Base-by-base conservation (phyloP, 352 stramenopile species). In the Phytophthora pinifolia region DNA sequence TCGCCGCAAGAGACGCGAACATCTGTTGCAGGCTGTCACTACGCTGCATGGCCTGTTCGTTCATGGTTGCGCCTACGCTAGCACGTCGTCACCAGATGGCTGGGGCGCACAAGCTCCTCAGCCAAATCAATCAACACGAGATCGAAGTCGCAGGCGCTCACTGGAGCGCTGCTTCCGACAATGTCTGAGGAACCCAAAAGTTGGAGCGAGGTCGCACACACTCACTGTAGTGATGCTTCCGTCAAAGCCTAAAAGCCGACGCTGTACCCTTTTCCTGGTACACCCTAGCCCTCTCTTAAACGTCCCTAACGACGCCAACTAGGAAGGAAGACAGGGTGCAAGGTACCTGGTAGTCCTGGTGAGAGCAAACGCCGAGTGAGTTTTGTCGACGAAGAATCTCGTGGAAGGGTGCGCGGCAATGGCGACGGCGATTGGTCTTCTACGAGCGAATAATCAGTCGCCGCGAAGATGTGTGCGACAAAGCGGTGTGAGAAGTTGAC, bases 51-150 rank as follows among this genome's bases (percentile, higher is more conserved):
- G 47, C 4, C 22, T 13, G 1, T 47, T 46, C 47, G 9, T 47
- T 37, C 37, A 56, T 47, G 7, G 3, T 56, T 44, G 48, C 37
- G 35, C 48, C 36, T 56, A 41, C 37, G 29, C 48, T 20, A 17
- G 5, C 22, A 39, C 25, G 35, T 56, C 37, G 13, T 45, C 25
- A 34, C 12, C 38, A 47, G 37, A 39, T 45, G 48, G 4, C 22
- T 18, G 29, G 13, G 47, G 36, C 33, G 37, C 29, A 27, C 37
- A 37, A 42, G 12, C 17, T 33, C 37, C 33, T 18, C 7, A 47
- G 22, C 32, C 48, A 42, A 47, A 56, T 45, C 33, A 56, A 56
- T 44, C 35, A n/a, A n/a, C n/a, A n/a, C n/a, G n/a, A n/a, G n/a
- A n/a, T n/a, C n/a, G 10, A 47, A 36, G 46, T 27, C 27, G 2